Evolutionary conservation across 2,329 filamentous ascomycete genomes (phyloP).

Genomic region (Diaporthe helianthi): DNA sequence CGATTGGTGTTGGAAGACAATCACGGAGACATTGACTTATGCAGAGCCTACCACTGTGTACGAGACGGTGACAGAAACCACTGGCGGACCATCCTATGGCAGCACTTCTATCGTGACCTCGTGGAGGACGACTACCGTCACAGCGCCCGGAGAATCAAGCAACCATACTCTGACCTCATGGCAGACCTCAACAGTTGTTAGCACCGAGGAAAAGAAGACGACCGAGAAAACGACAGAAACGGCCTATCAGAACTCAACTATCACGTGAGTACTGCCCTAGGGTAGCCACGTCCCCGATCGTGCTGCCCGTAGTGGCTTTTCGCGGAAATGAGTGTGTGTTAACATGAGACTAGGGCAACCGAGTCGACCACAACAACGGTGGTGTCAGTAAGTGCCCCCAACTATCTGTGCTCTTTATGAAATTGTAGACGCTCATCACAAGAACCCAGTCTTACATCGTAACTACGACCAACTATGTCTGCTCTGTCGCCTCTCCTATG

Average conservation of each 20-base stretch:
- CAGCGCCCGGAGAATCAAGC: conserved; percentile 5
- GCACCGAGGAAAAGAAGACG: conserved; percentile 17
- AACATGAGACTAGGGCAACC: conserved; percentile 18
- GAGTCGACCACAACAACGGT: conserved; percentile 17
- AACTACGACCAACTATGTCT: conserved; percentile 18
- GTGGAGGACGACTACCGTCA: conserved; percentile 21
- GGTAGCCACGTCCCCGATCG: neutral
- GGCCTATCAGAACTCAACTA: conserved; percentile 16
- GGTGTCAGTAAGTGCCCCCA: conserved; percentile 9
- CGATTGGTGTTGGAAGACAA: conserved; percentile 32
- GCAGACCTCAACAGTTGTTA: conserved; percentile 17
- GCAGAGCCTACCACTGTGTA: conserved; percentile 12
- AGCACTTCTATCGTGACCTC: conserved; percentile 8
- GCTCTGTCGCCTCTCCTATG: conserved; percentile 17
- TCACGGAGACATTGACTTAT: conserved; percentile 3
- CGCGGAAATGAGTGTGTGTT: neutral
- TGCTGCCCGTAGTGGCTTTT: neutral
- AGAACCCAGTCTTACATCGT: conserved; percentile 1
- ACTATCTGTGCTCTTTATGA: too few relatives aligned
- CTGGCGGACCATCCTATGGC: neutral
- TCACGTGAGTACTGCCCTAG: conserved; percentile 20
- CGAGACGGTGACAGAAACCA: conserved; percentile 2
- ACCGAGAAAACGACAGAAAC: conserved; percentile 28
- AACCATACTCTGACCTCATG: conserved; percentile 24
- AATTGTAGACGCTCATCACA: neutral